phyloP scores from a whole-genome alignment of 75 land plant species.

The Gnetum montanum region DNA sequence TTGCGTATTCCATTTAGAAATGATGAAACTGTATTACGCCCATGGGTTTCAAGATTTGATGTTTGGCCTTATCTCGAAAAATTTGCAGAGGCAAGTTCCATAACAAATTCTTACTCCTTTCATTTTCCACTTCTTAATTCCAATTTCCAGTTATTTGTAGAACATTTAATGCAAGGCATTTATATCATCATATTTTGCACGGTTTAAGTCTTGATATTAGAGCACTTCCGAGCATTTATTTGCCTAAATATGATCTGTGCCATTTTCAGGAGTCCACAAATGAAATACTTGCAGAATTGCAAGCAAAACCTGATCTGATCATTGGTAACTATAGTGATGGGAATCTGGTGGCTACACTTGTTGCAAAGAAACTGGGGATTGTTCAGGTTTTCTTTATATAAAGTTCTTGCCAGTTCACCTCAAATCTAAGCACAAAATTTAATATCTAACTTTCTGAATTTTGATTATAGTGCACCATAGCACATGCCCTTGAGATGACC shows the following conservation, averaged over 20 bases:
- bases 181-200: no score
- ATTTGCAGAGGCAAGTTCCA: conserved; percentile 39
- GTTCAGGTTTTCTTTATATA: conserved; percentile 40
- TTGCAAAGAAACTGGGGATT: conserved; percentile 39
- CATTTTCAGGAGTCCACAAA: conserved; percentile 45
- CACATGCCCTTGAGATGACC: conserved; percentile 72
- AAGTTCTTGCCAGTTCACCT: neutral
- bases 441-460: no score
- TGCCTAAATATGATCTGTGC: no score
- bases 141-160: neutral
- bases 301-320: conserved; percentile 53
- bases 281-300: conserved; percentile 39
- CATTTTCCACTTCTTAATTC: no score
- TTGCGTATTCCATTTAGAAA: conserved; percentile 56
- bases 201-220: no score
- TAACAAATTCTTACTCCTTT: no score
- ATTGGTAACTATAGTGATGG: conserved; percentile 79
- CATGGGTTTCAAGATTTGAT: conserved; percentile 67
- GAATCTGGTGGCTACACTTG: conserved; percentile 54
- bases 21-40: conserved; percentile 29
- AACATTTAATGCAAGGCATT: neutral
- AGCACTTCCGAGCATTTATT: no score
- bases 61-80: conserved; percentile 68
- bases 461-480: conserved; percentile 40
- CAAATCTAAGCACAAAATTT: neutral